These are phyloP conservation scores for Isoetes taiwanensis DNA, from an alignment of 75 land plant genomes.

Conservation along the genomic window DNA sequence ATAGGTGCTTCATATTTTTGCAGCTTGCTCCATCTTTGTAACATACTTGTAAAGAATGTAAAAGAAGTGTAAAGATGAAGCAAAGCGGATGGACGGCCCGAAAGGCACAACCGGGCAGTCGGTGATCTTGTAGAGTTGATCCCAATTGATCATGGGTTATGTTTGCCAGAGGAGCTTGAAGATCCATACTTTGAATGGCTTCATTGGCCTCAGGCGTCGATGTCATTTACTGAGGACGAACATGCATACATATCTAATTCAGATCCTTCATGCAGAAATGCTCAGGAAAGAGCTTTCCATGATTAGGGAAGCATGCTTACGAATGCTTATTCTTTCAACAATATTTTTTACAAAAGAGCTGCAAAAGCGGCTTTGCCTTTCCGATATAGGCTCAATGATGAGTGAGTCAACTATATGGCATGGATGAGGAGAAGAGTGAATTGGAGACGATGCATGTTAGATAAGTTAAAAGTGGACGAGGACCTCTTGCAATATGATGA, in stretches of 20 bases:
- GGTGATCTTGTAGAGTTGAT: conserved; percentile 1
- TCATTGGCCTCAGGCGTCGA: conserved; percentile 5
- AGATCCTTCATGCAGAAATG: conserved; percentile 4
- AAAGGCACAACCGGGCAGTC: too few relatives aligned
- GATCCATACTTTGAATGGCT: conserved; percentile 8
- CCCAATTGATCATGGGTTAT: conserved; percentile 5
- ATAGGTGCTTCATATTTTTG: too few relatives aligned
- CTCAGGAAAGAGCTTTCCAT: conserved; percentile 4
- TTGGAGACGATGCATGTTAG: neutral
- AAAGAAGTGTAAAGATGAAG: too few relatives aligned
- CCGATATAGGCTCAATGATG: neutral
- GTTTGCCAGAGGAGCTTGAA: neutral
- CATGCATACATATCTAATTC: neutral
- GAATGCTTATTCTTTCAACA: neutral
- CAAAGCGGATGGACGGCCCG: too few relatives aligned
- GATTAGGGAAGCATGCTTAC: neutral
- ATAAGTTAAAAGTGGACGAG: too few relatives aligned
- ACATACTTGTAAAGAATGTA: too few relatives aligned
- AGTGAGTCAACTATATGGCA: neutral
- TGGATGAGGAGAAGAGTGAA: neutral
- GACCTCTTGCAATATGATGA: too few relatives aligned
- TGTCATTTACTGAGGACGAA: neutral
- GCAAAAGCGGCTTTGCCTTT: neutral
- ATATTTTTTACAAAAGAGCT: neutral
- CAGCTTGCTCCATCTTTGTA: too few relatives aligned